Evolutionary conservation across 2,329 filamentous ascomycete genomes (phyloP).

Genomic region (Fusarium sp.): DNA sequence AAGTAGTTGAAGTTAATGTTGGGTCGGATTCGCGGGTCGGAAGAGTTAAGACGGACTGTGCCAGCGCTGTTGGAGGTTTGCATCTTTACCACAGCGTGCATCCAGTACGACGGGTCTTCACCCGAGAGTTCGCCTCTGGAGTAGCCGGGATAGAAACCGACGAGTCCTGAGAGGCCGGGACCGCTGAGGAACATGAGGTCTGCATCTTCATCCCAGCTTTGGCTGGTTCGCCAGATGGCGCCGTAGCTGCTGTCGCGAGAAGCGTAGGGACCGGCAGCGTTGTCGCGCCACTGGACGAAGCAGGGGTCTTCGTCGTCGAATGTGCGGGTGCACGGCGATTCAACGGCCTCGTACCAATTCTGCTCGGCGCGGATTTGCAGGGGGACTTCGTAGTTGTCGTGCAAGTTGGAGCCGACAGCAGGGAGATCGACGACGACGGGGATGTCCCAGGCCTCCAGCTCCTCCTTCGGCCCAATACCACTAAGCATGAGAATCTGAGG

Average conservation of each 20-base stretch:
- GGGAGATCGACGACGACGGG: neutral
- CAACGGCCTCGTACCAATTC: neutral
- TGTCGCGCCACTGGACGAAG: constrained; percentile 3
- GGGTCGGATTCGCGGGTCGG: neutral
- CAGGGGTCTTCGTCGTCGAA: neutral
- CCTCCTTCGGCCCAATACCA: neutral
- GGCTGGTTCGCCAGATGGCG: neutral
- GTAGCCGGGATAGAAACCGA: constrained; percentile 7
- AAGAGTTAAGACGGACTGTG: constrained; percentile 2
- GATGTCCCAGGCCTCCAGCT: neutral
- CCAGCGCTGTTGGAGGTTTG: constrained; percentile 13
- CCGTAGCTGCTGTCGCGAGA: constrained; percentile 5
- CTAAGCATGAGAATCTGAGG: neutral
- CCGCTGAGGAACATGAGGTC: constrained; percentile 13
- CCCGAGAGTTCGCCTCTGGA: neutral
- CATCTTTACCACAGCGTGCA: constrained; percentile 15
- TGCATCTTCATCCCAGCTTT: constrained; percentile 4
- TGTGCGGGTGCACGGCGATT: neutral
- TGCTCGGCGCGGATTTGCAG: constrained; percentile 2
- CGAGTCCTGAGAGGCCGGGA: accelerated
- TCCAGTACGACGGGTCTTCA: neutral
- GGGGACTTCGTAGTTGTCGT: constrained; percentile 1
- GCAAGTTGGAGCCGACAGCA: neutral
- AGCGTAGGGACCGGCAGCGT: neutral
- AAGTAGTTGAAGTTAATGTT: constrained; percentile 19